A percentile compares a stretch with the other conserved stretches of the same genome.
Conservation (phyloP, 139 green algal genomes). For the Diplosphaera chodatii region DNA sequence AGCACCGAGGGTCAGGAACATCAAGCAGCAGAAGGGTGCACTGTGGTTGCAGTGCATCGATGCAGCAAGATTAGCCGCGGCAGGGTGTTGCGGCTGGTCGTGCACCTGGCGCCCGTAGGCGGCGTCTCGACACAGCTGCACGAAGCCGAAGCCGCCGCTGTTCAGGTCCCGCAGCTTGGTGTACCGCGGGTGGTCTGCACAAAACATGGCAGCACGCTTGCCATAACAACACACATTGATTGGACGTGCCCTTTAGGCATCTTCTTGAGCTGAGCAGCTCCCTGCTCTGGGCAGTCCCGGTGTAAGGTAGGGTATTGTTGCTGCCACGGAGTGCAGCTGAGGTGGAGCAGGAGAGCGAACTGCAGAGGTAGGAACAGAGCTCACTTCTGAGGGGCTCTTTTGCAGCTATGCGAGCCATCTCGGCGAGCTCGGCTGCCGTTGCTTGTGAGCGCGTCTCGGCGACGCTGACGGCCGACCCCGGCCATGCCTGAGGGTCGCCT, state of each 20-base stretch:
- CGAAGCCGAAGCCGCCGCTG: slow-evolving; percentile 82
- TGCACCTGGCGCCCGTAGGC: background rate
- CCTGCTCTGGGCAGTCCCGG: too few species aligned
- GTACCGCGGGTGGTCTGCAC: slow-evolving; percentile 5
- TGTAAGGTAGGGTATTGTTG: too few species aligned
- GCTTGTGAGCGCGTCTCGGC: background rate
- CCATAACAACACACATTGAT: too few species aligned
- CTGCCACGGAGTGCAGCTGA: too few species aligned
- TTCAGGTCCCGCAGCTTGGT: slow-evolving; percentile 48
- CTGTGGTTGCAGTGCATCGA: too few species aligned
- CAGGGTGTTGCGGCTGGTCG: background rate
- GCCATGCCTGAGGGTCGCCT: background rate
- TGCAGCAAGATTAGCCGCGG: too few species aligned
- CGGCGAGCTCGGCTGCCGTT: background rate
- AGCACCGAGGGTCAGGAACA: too few species aligned
- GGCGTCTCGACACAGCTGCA: slow-evolving; percentile 62
- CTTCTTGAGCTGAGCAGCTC: too few species aligned
- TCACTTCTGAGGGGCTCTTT: background rate
- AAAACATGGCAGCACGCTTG: too few species aligned
- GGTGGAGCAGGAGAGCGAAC: too few species aligned
- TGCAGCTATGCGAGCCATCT: background rate
- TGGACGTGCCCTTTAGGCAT: too few species aligned
- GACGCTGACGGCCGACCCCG: background rate
- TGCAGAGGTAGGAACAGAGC: background rate
- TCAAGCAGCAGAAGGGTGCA: too few species aligned